A percentile compares a stretch with the other conserved stretches of the same genome.
Evolutionary conservation across 192 early-diverging fungal species (phyloP).

Genomic region (Tieghemiomyces parasiticus): DNA sequence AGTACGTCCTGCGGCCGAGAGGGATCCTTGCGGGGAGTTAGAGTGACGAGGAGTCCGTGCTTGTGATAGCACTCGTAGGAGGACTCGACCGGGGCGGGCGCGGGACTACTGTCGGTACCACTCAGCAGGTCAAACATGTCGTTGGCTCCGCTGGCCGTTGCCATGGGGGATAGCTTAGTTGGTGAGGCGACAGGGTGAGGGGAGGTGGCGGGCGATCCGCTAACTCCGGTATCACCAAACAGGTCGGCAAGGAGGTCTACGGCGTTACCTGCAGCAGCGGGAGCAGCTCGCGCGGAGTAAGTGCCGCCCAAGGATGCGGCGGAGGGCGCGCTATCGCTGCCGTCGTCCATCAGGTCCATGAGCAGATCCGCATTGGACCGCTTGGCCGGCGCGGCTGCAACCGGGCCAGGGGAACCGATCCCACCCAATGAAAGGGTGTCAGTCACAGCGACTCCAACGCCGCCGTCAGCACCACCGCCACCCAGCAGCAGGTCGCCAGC

Average conservation of each 20-base stretch:
- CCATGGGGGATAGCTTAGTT: conserved; percentile 14
- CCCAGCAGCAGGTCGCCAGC: conserved; percentile 25
- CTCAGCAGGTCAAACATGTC: conserved; percentile 18
- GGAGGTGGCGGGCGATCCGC: conserved; percentile 24
- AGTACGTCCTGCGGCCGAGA: conserved; percentile 39
- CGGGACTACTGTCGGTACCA: not conserved
- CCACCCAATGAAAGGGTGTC: not conserved
- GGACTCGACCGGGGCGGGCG: conserved; percentile 7
- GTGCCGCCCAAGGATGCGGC: not conserved
- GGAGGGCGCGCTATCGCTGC: not conserved
- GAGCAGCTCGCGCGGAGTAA: conserved; percentile 12
- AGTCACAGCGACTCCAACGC: conserved; percentile 21
- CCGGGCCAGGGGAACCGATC: not conserved
- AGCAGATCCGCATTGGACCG: conserved; percentile 29
- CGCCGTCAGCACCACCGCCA: conserved; percentile 8
- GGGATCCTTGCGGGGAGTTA: conserved; percentile 56
- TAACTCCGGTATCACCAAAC: conserved; percentile 36
- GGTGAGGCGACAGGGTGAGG: conserved; percentile 18
- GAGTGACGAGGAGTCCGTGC: conserved; percentile 58
- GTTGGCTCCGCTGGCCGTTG: conserved; percentile 14
- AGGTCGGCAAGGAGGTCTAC: conserved; percentile 56
- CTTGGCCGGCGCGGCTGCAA: conserved; percentile 12
- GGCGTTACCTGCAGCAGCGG: conserved; percentile 27
- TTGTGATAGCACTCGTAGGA: conserved; percentile 55
- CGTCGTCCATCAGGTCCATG: conserved; percentile 54